Evolutionary conservation across 225 moss, liverwort and hornwort species (phyloP), one percentile per base, ranked within the genome.

Genomic region (Straminergon stramineum): DNA sequence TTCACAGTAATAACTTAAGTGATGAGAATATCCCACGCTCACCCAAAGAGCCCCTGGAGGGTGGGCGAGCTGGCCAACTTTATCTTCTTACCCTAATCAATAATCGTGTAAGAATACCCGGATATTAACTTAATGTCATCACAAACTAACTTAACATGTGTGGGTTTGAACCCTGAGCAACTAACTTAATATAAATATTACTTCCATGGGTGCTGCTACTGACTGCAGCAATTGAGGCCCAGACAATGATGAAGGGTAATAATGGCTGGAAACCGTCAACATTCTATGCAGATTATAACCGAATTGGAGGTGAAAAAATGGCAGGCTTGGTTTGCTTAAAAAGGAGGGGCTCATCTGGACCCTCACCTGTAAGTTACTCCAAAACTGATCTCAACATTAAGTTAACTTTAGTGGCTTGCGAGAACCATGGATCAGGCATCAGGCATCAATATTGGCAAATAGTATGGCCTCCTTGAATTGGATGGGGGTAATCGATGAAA

Each of bases 261-360:
- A 86, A 92, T 88, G 88, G 60, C 51, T 10, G 73, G 39, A 9
- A 88, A 86, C 92, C 88, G 90, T 90, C 90, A 41, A 78, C 58
- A 88, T 30, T 52, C 88, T 9, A 39, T 82, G 6, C 13, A 6
- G 73, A 78, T 88, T 41, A 57, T 85, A 86, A 90, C 88, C 28
- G 79, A 88, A 85, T 84, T 87, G 85, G 82, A 24, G 34, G 69
- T 77, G 70, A 4, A 45, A 52, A 65, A 75, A 35, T 28, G 39
- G 67, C 75, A 91, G 81, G 51, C 39, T 56, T 9, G 26, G n/a
- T 39, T 19, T 5, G 32, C 8, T 56, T 31, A 7, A 77, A 8
- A 58, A 21, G 79, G 34, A 13, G 79, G 34, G 10, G 14, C 48
- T 16, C 45, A 22, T 31, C 81, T 2, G 2, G 5, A 5, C 61